A percentile compares a stretch with the other conserved stretches of the same genome.
phyloP scores from a whole-genome alignment of 176 grass and related monocot species.

The Eragrostis nindensis region DNA sequence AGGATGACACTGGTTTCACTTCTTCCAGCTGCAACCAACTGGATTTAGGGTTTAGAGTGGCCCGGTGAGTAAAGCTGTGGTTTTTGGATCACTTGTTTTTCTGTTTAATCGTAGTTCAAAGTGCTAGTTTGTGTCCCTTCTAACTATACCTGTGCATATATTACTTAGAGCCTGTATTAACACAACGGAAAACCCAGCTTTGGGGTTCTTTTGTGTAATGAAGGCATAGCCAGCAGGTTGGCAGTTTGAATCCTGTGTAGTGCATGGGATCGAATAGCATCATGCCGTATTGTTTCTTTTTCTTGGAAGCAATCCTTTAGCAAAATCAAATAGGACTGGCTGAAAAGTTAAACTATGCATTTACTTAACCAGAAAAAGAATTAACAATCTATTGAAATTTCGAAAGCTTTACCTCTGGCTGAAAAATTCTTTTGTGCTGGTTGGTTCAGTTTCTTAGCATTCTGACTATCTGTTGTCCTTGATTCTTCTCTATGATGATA shows the following conservation, averaged over 20 bases:
- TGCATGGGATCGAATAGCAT: not conserved
- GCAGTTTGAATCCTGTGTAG: not conserved
- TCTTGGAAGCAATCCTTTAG: not conserved
- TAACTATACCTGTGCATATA: not conserved
- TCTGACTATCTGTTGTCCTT: conserved; percentile 13
- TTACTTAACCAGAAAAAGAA: not conserved
- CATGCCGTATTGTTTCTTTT: not conserved
- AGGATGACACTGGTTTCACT: too few species aligned
- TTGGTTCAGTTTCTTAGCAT: conserved; percentile 15
- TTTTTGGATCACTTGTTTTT: not conserved
- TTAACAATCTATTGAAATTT: not conserved
- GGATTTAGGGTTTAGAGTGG: too few species aligned
- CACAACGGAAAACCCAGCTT: not conserved
- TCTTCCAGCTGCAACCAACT: too few species aligned
- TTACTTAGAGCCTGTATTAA: not conserved
- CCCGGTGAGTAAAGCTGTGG: not conserved
- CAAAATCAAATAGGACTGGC: not conserved
- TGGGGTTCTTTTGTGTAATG: not conserved
- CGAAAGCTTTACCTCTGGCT: not conserved
- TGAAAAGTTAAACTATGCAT: not conserved
- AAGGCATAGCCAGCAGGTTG: too few species aligned
- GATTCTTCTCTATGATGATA: conserved; percentile 48
- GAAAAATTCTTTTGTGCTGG: not conserved
- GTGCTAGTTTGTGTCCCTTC: not conserved
- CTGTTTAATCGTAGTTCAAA: not conserved